Conservation (phyloP, 2,329 filamentous ascomycete species). For the Paraconiothyrium sp. region DNA sequence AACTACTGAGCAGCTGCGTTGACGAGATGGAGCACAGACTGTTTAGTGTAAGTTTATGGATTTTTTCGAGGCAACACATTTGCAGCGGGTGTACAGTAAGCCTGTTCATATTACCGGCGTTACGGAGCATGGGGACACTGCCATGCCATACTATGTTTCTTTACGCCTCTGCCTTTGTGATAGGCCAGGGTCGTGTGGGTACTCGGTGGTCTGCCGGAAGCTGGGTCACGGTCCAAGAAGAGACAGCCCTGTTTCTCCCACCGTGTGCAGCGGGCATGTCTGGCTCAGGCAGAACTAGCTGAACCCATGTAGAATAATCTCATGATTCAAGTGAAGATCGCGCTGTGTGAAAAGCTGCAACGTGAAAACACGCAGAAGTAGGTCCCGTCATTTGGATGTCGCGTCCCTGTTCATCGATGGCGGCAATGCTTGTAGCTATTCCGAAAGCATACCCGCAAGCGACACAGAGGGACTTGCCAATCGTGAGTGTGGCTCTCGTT, state of each 20-base stretch:
- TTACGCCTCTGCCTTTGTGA: not conserved
- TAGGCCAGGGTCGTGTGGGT: not conserved
- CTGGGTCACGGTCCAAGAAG: not conserved
- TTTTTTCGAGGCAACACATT: not conserved
- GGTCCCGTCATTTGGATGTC: not conserved
- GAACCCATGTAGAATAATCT: not conserved
- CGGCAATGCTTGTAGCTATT: not conserved
- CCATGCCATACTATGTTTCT: conserved; percentile 8
- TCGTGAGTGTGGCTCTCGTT: not conserved
- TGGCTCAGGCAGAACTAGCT: not conserved
- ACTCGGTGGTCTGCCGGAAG: not conserved
- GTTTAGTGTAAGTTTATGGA: conserved; percentile 2
- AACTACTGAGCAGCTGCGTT: conserved; percentile 72
- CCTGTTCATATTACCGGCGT: conserved; percentile 12
- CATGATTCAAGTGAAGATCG: not conserved
- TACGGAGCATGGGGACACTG: conserved; percentile 18
- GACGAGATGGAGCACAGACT: conserved; percentile 13
- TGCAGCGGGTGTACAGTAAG: conserved; percentile 11
- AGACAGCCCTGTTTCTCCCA: conserved; percentile 1
- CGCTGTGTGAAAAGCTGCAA: not conserved
- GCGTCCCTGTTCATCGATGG: not conserved
- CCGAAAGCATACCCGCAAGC: not conserved
- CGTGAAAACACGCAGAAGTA: not conserved
- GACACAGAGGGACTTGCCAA: not conserved
- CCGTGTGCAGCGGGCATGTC: not conserved